These are phyloP conservation scores for Aspergillus transmontanensis DNA, from an alignment of 2,329 filamentous ascomycete genomes.

Conservation along the genomic window DNA sequence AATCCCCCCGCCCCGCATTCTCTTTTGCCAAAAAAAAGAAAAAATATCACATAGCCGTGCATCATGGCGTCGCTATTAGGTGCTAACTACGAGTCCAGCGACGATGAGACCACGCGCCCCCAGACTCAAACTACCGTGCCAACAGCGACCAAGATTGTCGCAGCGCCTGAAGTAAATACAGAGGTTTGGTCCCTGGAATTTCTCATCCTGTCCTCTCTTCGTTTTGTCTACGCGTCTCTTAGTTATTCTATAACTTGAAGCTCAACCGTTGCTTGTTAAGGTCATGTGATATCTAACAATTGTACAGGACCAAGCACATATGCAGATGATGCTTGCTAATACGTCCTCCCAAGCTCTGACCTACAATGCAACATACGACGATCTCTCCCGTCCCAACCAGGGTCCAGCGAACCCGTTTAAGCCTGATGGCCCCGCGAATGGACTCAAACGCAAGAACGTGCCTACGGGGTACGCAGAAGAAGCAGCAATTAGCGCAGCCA, in stretches of 20 bases:
- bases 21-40: background rate
- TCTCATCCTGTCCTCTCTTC: constrained; percentile 12
- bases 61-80: constrained; percentile 50
- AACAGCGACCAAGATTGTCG: constrained; percentile 44
- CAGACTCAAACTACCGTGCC: constrained; percentile 27
- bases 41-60: no score
- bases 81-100: constrained; percentile 50
- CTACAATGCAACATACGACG: constrained; percentile 67
- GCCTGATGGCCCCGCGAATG: constrained; percentile 55
- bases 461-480: constrained; percentile 87
- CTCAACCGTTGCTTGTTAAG: background rate
- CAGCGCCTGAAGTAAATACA: constrained; percentile 57
- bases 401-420: constrained; percentile 78
- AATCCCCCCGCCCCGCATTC: background rate
- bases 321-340: constrained; percentile 56
- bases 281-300: constrained; percentile 38
- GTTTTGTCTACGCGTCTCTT: background rate
- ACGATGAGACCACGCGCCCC: constrained; percentile 44
- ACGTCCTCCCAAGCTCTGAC: constrained; percentile 53
- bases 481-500: constrained; percentile 84
- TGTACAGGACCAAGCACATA: constrained; percentile 51
- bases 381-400: constrained; percentile 65
- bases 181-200: constrained; percentile 54
- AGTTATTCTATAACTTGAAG: background rate
- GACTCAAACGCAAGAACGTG: constrained; percentile 75